These are phyloP conservation scores for Penicillium rolfsii DNA, from an alignment of 2,329 filamentous ascomycete genomes.

Conservation along the genomic window DNA sequence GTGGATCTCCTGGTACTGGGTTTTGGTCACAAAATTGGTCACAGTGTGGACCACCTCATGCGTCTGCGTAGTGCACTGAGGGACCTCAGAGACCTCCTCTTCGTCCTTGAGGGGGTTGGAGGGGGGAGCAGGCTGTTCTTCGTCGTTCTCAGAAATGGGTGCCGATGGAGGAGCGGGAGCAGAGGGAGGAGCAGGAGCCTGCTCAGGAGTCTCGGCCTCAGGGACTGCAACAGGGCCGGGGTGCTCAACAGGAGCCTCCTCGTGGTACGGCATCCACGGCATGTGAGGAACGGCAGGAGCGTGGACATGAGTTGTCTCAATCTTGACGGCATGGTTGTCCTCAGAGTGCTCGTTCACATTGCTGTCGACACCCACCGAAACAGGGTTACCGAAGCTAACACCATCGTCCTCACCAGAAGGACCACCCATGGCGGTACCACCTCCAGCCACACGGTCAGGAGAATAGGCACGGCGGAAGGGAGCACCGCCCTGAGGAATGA, in stretches of 20 bases:
- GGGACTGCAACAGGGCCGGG: background rate
- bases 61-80: constrained; percentile 23
- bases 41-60: constrained; percentile 35
- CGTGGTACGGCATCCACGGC: constrained; percentile 16
- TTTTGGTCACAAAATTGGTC: constrained; percentile 37
- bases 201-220: background rate
- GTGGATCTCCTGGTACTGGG: constrained; percentile 23
- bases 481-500: constrained; percentile 7
- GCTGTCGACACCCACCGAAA: constrained; percentile 12
- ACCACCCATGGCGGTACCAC: constrained; percentile 19
- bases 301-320: constrained; percentile 23
- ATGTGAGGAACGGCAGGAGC: constrained; percentile 11
- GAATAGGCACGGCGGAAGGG: constrained; percentile 20
- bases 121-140: constrained; percentile 6
- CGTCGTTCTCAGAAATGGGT: background rate
- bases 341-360: constrained; percentile 24
- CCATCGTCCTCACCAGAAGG: constrained; percentile 27
- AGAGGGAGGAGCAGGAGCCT: background rate
- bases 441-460: constrained; percentile 8
- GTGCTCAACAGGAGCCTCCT: constrained; percentile 6
- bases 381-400: constrained; percentile 15
- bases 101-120: background rate
- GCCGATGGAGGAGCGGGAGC: background rate
- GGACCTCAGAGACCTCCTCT: background rate
- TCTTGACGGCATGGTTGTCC: constrained; percentile 32